Evolutionary conservation across 1,139 yeast species (phyloP).

Genomic region (Geotrichum restrictum): DNA sequence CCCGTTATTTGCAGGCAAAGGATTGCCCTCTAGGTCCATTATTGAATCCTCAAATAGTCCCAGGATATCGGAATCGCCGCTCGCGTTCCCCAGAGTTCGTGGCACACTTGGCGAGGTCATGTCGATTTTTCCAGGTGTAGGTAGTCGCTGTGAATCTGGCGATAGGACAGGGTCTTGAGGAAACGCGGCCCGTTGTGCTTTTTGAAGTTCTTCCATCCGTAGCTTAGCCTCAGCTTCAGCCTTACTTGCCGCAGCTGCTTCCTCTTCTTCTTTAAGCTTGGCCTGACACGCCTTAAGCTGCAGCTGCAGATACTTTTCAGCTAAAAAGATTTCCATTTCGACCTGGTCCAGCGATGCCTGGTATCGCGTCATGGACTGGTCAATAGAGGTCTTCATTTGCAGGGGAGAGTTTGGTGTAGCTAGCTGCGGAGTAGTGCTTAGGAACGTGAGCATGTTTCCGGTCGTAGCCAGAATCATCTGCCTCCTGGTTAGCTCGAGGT

Average conservation of each 20-base stretch:
- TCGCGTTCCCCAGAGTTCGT: neutral
- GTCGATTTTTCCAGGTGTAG: neutral
- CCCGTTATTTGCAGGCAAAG: no score
- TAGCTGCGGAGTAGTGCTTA: conserved; percentile 17
- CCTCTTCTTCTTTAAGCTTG: neutral
- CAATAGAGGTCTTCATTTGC: conserved; percentile 14
- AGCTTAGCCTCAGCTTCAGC: neutral
- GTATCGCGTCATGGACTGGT: conserved; percentile 15
- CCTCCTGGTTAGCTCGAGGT: no score
- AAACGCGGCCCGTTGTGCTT: neutral
- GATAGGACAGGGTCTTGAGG: neutral
- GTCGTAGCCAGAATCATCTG: conserved; percentile 13
- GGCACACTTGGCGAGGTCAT: neutral
- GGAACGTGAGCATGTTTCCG: conserved; percentile 17
- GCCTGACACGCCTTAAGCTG: neutral
- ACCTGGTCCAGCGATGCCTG: conserved; percentile 15
- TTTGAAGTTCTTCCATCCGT: neutral
- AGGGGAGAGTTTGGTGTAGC: conserved; percentile 17
- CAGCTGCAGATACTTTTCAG: conserved; percentile 7
- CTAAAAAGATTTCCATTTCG: conserved; percentile 14
- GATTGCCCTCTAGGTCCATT: conserved; percentile 12
- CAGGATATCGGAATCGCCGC: conserved; percentile 1
- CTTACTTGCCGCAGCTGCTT: conserved; percentile 1
- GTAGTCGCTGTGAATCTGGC: neutral
- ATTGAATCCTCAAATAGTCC: conserved; percentile 10